Evolutionary conservation across 2,329 filamentous ascomycete species (phyloP).

Genomic region (Passalora sequoiae): DNA sequence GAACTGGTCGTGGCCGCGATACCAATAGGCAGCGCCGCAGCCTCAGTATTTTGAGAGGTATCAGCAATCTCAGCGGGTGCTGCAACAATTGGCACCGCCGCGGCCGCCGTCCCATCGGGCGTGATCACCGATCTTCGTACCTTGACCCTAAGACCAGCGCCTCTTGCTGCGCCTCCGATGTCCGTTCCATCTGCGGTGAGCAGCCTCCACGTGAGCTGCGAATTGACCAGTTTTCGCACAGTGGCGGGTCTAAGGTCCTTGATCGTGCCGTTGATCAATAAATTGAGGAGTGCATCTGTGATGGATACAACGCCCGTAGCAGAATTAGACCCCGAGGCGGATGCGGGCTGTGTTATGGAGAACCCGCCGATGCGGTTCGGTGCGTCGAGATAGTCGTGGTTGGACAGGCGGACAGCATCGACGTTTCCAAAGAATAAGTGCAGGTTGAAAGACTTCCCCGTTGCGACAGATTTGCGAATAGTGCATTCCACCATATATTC

Average conservation of each 20-base stretch:
- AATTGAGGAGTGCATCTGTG: slow-evolving; percentile 13
- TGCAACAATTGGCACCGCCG: slow-evolving; percentile 5
- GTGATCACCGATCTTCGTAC: slow-evolving; percentile 6
- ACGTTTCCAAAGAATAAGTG: slow-evolving; percentile 13
- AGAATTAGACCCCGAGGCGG: neutral
- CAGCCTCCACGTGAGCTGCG: slow-evolving; percentile 10
- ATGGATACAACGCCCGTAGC: slow-evolving; percentile 7
- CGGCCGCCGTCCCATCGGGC: slow-evolving; percentile 3
- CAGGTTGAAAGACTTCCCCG: slow-evolving; percentile 11
- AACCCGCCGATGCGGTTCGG: slow-evolving; percentile 13
- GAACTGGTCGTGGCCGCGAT: neutral
- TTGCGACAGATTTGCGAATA: slow-evolving; percentile 7
- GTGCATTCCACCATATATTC: slow-evolving; percentile 7
- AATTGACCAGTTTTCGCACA: slow-evolving; percentile 6
- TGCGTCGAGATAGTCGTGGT: slow-evolving; percentile 11
- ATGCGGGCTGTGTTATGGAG: slow-evolving; percentile 7
- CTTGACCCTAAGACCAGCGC: slow-evolving; percentile 3
- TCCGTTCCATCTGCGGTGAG: slow-evolving; percentile 8
- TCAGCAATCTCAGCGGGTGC: slow-evolving; percentile 3
- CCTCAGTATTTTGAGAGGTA: slow-evolving; percentile 1
- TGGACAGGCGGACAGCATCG: slow-evolving; percentile 3
- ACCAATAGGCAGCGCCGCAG: slow-evolving; percentile 2
- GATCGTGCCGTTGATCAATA: slow-evolving; percentile 8
- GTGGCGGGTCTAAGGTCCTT: slow-evolving; percentile 8
- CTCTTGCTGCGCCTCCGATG: slow-evolving; percentile 7